Percentiles rank a stretch among this genome's conserved stretches.
phyloP scores from a whole-genome alignment of 1,139 yeast species.

The Saccharomyces pastorianus region DNA sequence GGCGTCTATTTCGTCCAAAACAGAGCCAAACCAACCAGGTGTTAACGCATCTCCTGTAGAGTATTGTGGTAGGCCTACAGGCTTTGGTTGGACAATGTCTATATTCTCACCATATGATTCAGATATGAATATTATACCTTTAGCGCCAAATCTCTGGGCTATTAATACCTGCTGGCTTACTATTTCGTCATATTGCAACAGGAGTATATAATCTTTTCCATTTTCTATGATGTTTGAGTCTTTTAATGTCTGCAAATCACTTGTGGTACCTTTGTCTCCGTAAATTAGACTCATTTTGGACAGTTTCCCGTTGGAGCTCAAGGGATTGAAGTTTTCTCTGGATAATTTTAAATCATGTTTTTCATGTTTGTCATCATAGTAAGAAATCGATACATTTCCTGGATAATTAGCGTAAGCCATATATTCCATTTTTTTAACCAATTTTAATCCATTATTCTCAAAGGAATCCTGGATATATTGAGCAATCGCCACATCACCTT shows the following conservation, averaged over 20 bases:
- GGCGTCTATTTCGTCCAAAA: conserved; percentile 17
- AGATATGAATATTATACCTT: conserved; percentile 44
- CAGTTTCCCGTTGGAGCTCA: conserved; percentile 52
- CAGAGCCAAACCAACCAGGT: conserved; percentile 65
- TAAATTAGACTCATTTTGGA: conserved; percentile 45
- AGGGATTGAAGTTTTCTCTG: conserved; percentile 56
- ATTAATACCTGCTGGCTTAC: conserved; percentile 46
- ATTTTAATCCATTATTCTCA: conserved; percentile 47
- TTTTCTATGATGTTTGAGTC: conserved; percentile 30
- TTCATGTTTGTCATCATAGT: conserved; percentile 34
- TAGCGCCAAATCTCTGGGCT: conserved; percentile 46
- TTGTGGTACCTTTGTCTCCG: conserved; percentile 55
- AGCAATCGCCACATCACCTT: conserved; percentile 70
- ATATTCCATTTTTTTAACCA: conserved; percentile 45
- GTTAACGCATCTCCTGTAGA: conserved; percentile 73
- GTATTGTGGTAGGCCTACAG: conserved; percentile 58
- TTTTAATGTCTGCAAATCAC: conserved; percentile 46
- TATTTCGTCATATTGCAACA: conserved; percentile 54
- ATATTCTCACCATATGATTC: conserved; percentile 22
- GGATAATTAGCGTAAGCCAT: conserved; percentile 57
- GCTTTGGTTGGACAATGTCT: conserved; percentile 51
- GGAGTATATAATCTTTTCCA: conserved; percentile 40
- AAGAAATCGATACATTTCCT: neutral
- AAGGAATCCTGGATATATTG: conserved; percentile 56
- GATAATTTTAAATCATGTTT: conserved; percentile 38